Conservation (phyloP, 2,329 filamentous ascomycete species). For the Aspergillus vadensis region DNA sequence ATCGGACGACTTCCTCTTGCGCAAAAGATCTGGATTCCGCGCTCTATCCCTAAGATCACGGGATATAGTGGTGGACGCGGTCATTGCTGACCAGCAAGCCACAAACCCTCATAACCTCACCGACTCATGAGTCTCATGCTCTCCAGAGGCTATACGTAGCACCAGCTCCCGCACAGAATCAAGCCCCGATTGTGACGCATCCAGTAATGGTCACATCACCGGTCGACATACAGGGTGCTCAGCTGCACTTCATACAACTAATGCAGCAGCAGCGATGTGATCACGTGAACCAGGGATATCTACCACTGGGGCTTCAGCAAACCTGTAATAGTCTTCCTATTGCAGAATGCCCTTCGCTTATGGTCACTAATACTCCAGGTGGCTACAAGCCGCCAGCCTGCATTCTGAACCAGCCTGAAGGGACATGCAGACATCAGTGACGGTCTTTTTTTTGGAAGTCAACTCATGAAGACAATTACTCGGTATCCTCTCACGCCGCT, state of each 20-base stretch:
- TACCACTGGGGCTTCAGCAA: slow-evolving; percentile 35
- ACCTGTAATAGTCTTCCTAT: slow-evolving; percentile 32
- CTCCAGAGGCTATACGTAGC: slow-evolving; percentile 35
- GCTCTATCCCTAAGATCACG: slow-evolving; percentile 29
- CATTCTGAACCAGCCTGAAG: no score
- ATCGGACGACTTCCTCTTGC: neutral
- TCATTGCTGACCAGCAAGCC: slow-evolving; percentile 46
- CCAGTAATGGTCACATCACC: slow-evolving; percentile 33
- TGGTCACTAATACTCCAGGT: slow-evolving; percentile 12
- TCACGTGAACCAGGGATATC: slow-evolving; percentile 28
- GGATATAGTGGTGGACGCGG: slow-evolving; percentile 44
- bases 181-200: slow-evolving; percentile 33
- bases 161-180: slow-evolving; percentile 34
- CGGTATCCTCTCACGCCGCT: no score
- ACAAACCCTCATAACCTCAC: no score
- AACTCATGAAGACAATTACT: no score
- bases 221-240: slow-evolving; percentile 31
- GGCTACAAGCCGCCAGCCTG: no score
- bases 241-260: slow-evolving; percentile 36
- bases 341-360: slow-evolving; percentile 33
- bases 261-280: slow-evolving; percentile 28
- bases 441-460: no score
- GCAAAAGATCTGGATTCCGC: neutral
- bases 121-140: slow-evolving; percentile 42
- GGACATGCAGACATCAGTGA: no score